Base-by-base conservation (phyloP, 257 asterid species). In the Scutellaria baicalensis region DNA sequence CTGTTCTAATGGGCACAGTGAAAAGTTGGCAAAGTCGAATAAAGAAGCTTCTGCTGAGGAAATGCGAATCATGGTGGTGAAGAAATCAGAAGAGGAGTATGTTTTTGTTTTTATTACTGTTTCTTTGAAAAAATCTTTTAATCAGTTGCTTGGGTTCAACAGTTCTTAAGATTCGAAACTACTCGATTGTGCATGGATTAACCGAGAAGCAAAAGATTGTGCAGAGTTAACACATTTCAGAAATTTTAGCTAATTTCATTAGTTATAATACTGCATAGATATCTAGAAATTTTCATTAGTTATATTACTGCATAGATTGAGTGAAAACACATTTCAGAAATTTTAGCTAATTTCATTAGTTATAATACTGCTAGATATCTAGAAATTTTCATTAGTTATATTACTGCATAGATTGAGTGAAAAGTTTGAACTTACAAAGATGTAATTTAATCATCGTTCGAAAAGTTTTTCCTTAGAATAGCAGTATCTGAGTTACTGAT, bases 41-140 rank as follows among this genome's bases (percentile, higher is more conserved):
- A 73, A 74, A 51, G 77, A 71, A 68, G 63, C n/a, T 36, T 75
- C 48, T 52, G 69, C 62, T 10, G 77, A 54, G 75, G 81, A 66
- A 44, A 59, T 75, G 69, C 40, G 73, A 64, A 57, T 12, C 68
- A 10, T 39, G 68, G 42, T 55, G 8, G 71, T 43, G 58, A 72
- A 65, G 70, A 72, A 69, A 63, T 20, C 48, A 59, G 77, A 63
- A 67, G 76, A 73, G 90, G 81, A 68, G 79, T 69, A 42, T 43
- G 47, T 70, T 9, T 47, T 55, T 47, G 40, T 35, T 39, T 7
- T n/a, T 18, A 1, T 33, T 16, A 9, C 5, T 6, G 42, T 8
- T 18, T 16, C 3, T 11, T 18, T 27, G 4, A 27, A 27, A 27
- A 27, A 27, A 27, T 27, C 33, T 1, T 36, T 35, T 12, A 18